Evolutionary conservation across 495 filamentous ascomycete genomes (phyloP).

Genomic region (Hypoxylon fragiforme): DNA sequence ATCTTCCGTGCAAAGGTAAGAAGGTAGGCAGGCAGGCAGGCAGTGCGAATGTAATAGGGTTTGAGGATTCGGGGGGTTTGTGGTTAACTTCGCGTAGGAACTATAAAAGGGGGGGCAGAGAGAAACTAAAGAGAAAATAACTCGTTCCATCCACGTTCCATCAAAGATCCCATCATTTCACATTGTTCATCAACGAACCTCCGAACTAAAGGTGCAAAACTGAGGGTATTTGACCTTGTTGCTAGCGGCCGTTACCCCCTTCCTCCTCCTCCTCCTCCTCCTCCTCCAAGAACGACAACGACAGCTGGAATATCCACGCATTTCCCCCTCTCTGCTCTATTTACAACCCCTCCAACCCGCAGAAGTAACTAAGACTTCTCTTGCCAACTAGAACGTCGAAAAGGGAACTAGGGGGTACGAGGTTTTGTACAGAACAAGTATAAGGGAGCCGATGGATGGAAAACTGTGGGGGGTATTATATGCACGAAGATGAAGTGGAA

Average conservation of each 20-base stretch:
- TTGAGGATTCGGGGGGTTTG: neutral
- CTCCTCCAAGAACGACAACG: conserved; percentile 14
- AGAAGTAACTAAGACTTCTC: conserved; percentile 5
- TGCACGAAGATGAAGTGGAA: conserved; percentile 29
- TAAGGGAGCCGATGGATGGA: conserved; percentile 10
- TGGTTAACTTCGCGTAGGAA: conserved; percentile 5
- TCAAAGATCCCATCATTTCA: neutral
- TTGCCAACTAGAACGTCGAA: conserved; percentile 27
- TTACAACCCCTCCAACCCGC: conserved; percentile 24
- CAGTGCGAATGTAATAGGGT: conserved; percentile 7
- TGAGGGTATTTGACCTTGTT: no score
- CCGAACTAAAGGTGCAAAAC: no score
- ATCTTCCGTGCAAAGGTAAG: no score
- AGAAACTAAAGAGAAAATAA: conserved; percentile 10
- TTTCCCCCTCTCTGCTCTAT: conserved; percentile 10
- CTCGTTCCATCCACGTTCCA: conserved; percentile 14
- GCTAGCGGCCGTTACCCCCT: no score
- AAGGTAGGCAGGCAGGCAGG: neutral
- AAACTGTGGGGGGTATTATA: conserved; percentile 35
- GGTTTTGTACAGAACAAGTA: conserved; percentile 18
- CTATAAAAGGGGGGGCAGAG: conserved; percentile 11
- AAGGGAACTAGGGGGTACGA: conserved; percentile 3
- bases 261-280: neutral
- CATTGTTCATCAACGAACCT: no score
- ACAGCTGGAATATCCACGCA: conserved; percentile 21